Evolutionary conservation across 2,329 filamentous ascomycete species (phyloP).

Genomic region (Aquanectria penicillioides): DNA sequence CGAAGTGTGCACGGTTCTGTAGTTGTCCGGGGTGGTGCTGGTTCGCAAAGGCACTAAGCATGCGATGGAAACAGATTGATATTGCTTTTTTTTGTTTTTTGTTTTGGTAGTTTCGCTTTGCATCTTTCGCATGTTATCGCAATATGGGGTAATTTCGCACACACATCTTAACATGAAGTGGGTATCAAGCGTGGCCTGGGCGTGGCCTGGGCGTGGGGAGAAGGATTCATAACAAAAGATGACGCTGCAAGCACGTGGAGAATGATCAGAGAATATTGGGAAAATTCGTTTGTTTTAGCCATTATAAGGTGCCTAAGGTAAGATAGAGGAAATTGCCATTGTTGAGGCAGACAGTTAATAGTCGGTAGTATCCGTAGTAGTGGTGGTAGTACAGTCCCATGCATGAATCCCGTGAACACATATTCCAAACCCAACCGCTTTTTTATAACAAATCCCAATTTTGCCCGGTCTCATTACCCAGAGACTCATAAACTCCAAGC

Average conservation of each 20-base stretch:
- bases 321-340: neutral
- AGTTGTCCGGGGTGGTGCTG: slow-evolving; percentile 1
- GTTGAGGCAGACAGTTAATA: neutral
- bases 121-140: slow-evolving; percentile 1
- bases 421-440: slow-evolving; percentile 4
- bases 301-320: neutral
- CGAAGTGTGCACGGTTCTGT: slow-evolving; percentile 1
- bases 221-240: slow-evolving; percentile 4
- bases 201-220: slow-evolving; percentile 4
- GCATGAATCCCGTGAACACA: slow-evolving; percentile 10
- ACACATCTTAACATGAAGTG: neutral
- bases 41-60: neutral
- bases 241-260: slow-evolving; percentile 6
- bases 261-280: neutral
- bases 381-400: slow-evolving; percentile 16
- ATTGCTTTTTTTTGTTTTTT: slow-evolving; percentile 5
- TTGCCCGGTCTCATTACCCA: slow-evolving; percentile 1
- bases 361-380: neutral
- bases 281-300: slow-evolving; percentile 24
- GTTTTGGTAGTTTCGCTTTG: too few relatives aligned
- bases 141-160: slow-evolving; percentile 4
- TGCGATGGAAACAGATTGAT: neutral
- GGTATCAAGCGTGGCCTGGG: neutral
- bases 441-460: slow-evolving; percentile 3
- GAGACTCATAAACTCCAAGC: slow-evolving; percentile 17